phyloP scores from a whole-genome alignment of 345 rosid species.

The Bruguiera sexangula region DNA sequence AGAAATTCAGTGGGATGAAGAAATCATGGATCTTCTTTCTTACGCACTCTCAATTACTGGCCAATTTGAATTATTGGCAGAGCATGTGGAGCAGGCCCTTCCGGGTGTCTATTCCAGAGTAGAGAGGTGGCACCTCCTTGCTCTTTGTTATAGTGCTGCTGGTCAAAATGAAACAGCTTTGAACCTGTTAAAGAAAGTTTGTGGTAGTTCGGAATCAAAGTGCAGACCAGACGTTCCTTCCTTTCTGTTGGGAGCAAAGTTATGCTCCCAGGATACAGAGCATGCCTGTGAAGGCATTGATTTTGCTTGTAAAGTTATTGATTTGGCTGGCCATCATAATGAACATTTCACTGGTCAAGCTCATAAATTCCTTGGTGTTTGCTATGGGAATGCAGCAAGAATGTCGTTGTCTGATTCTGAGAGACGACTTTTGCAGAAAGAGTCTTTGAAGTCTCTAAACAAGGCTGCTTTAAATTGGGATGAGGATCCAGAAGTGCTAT shows the following conservation, averaged over 20 bases:
- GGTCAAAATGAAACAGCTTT: slow-evolving; percentile 65
- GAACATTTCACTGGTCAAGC: slow-evolving; percentile 57
- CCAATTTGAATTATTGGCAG: slow-evolving; percentile 61
- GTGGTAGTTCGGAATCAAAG: slow-evolving; percentile 67
- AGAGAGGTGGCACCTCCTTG: slow-evolving; percentile 87
- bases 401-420: slow-evolving; percentile 63
- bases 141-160: slow-evolving; percentile 80
- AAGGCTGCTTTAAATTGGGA: slow-evolving; percentile 45
- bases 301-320: slow-evolving; percentile 52
- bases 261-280: slow-evolving; percentile 62
- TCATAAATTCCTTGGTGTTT: slow-evolving; percentile 75
- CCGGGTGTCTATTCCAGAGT: slow-evolving; percentile 67
- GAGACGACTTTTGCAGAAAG: slow-evolving; percentile 53
- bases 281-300: slow-evolving; percentile 60
- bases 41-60: slow-evolving; percentile 76
- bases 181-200: slow-evolving; percentile 63
- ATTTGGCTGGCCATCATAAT: slow-evolving; percentile 29
- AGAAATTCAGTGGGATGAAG: slow-evolving; percentile 76
- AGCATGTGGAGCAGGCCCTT: slow-evolving; percentile 64
- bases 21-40: slow-evolving; percentile 74
- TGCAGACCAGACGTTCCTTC: slow-evolving; percentile 47
- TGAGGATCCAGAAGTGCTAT: slow-evolving; percentile 54
- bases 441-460: slow-evolving; percentile 56
- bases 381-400: slow-evolving; percentile 80
- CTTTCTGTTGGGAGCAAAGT: slow-evolving; percentile 72